phyloP scores from a whole-genome alignment of 306 rosid genomes.

The Vigna mungo region DNA sequence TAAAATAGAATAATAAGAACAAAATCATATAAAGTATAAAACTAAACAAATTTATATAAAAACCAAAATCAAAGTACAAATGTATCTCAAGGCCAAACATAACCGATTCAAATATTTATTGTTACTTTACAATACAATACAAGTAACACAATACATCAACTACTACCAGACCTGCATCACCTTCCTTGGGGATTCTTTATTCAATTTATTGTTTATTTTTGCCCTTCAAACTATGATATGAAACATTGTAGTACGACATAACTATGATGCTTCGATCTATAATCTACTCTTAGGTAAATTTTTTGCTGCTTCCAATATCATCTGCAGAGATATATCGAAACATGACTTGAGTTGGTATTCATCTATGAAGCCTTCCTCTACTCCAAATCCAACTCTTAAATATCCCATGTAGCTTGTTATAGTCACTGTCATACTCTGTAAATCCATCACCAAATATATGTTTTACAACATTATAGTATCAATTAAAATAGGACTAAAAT shows the following conservation, averaged over 20 bases:
- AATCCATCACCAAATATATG: not conserved
- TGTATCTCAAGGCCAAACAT: no score
- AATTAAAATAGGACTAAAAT: not conserved
- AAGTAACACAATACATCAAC: not conserved
- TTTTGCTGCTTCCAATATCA: conserved; percentile 36
- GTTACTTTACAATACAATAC: not conserved
- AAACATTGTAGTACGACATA: not conserved
- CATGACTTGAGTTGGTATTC: conserved; percentile 28
- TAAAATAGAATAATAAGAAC: no score
- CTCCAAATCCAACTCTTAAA: conserved; percentile 34
- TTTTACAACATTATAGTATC: not conserved
- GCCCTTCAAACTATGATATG: not conserved
- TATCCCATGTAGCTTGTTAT: conserved; percentile 41
- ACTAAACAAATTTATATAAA: no score
- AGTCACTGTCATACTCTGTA: conserved; percentile 38
- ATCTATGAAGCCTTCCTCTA: conserved; percentile 43
- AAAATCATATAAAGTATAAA: no score
- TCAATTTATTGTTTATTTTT: not conserved
- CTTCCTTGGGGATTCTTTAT: not conserved
- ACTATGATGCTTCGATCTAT: not conserved
- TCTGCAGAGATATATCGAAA: conserved; percentile 8
- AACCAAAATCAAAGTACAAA: no score
- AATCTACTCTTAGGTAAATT: not conserved
- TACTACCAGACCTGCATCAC: not conserved
- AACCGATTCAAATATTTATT: no score